Percentiles rank a stretch among this genome's conserved stretches.
Conservation (phyloP, 352 stramenopile genomes). For the Pythium insidiosum region DNA sequence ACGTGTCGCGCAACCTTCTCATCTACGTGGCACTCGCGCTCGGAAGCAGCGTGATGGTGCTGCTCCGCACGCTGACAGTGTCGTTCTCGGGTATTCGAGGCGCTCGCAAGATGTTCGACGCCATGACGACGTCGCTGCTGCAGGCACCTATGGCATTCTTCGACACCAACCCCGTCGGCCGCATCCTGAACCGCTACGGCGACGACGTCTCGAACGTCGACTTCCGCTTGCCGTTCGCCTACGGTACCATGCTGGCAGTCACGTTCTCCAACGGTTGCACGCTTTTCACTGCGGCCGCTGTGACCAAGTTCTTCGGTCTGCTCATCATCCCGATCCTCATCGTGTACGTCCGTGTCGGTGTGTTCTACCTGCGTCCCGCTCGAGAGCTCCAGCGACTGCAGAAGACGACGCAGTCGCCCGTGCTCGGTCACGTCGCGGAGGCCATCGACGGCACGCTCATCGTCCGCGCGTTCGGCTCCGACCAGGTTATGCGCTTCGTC, state of each 20-base stretch:
- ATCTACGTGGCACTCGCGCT: slow-evolving; percentile 56
- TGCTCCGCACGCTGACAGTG: slow-evolving; percentile 51
- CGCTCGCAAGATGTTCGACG: slow-evolving; percentile 75
- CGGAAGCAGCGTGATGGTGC: slow-evolving; percentile 35
- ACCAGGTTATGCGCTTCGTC: slow-evolving; percentile 51
- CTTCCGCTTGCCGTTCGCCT: slow-evolving; percentile 68
- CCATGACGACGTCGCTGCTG: slow-evolving; percentile 80
- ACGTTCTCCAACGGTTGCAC: slow-evolving; percentile 73
- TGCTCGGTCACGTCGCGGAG: slow-evolving; percentile 45
- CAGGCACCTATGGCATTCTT: slow-evolving; percentile 91
- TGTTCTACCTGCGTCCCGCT: slow-evolving; percentile 50
- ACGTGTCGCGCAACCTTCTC: slow-evolving; percentile 60
- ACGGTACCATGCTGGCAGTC: slow-evolving; percentile 64
- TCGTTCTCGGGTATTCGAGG: slow-evolving; percentile 45
- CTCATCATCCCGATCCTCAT: slow-evolving; percentile 80
- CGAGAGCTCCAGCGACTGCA: slow-evolving; percentile 59
- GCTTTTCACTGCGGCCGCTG: slow-evolving; percentile 71
- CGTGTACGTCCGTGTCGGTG: slow-evolving; percentile 56
- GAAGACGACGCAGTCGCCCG: slow-evolving; percentile 39
- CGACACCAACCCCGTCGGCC: slow-evolving; percentile 85
- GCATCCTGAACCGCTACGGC: slow-evolving; percentile 88
- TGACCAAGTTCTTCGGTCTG: slow-evolving; percentile 79
- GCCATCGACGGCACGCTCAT: slow-evolving; percentile 39
- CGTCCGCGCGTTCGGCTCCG: slow-evolving; percentile 57
- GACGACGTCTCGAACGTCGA: slow-evolving; percentile 92